Evolutionary conservation across 106 monocot species (phyloP).

Genomic region (Narthecium ossifragum): DNA sequence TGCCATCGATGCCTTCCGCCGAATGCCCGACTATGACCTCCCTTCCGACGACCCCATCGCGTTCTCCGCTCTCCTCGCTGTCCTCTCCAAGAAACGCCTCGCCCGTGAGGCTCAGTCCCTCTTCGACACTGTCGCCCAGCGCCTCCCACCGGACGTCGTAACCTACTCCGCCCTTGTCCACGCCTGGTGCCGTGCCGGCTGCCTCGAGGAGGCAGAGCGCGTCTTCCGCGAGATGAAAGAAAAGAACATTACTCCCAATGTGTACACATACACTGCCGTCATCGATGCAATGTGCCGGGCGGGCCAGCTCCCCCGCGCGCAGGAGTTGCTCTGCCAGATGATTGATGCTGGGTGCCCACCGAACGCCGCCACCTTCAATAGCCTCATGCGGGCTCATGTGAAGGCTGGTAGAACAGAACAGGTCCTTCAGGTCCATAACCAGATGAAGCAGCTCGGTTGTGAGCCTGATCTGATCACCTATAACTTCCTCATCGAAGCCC

Average conservation of each 20-base stretch:
- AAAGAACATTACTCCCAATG: slow-evolving; percentile 57
- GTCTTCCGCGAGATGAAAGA: slow-evolving; percentile 61
- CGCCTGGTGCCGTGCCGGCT: slow-evolving; percentile 79
- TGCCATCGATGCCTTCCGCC: slow-evolving; percentile 44
- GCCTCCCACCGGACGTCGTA: slow-evolving; percentile 73
- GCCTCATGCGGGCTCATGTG: slow-evolving; percentile 65
- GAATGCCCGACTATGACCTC: slow-evolving; percentile 68
- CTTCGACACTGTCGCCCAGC: slow-evolving; percentile 45
- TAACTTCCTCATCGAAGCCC: slow-evolving; percentile 77
- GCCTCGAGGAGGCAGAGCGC: slow-evolving; percentile 63
- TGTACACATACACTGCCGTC: slow-evolving; percentile 75
- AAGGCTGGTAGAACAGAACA: slow-evolving; percentile 63
- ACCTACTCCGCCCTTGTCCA: slow-evolving; percentile 70
- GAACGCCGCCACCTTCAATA: slow-evolving; percentile 83
- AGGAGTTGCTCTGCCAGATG: slow-evolving; percentile 88
- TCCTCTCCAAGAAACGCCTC: slow-evolving; percentile 53
- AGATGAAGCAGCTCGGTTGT: slow-evolving; percentile 70
- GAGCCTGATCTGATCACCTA: slow-evolving; percentile 78
- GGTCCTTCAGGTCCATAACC: slow-evolving; percentile 81
- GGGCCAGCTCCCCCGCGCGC: slow-evolving; percentile 65
- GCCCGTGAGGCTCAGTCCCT: slow-evolving; percentile 72
- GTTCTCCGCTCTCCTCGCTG: slow-evolving; percentile 52
- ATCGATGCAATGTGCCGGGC: slow-evolving; percentile 74
- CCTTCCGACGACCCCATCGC: slow-evolving; percentile 30
- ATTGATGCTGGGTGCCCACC: slow-evolving; percentile 55